Evolutionary conservation across 352 stramenopile species (phyloP).

Genomic region (Phytopythium litorale): DNA sequence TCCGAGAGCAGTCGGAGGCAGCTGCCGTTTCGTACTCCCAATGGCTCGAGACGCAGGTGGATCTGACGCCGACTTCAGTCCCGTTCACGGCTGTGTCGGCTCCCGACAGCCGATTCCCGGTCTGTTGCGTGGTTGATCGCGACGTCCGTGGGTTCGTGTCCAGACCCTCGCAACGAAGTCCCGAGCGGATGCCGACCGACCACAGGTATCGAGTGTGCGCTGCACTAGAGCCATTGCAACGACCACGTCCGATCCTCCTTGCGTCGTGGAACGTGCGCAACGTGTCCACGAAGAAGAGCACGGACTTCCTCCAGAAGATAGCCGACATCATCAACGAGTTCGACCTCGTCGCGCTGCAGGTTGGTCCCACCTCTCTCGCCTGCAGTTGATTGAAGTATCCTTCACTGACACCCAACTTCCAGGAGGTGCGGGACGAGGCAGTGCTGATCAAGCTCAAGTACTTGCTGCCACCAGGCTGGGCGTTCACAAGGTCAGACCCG

Average conservation of each 20-base stretch:
- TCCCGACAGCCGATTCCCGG: slow-evolving; percentile 2
- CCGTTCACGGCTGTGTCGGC: neutral
- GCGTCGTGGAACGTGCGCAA: slow-evolving; percentile 80
- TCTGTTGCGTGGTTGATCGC: slow-evolving; percentile 29
- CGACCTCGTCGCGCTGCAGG: slow-evolving; percentile 63
- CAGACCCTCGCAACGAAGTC: neutral
- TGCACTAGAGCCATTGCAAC: neutral
- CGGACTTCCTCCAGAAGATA: slow-evolving; percentile 38
- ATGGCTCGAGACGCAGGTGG: slow-evolving; percentile 1
- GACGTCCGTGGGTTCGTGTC: slow-evolving; percentile 29
- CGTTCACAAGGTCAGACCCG: slow-evolving; percentile 46
- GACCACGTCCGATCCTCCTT: slow-evolving; percentile 27
- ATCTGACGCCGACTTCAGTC: neutral
- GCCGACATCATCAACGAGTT: slow-evolving; percentile 45
- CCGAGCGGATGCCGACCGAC: neutral
- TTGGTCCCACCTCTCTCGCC: neutral
- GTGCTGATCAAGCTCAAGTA: slow-evolving; percentile 57
- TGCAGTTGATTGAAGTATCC: neutral
- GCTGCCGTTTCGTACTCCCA: neutral
- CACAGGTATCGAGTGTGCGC: slow-evolving; percentile 3
- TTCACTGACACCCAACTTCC: neutral
- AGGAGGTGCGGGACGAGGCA: slow-evolving; percentile 58
- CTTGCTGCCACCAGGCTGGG: slow-evolving; percentile 44
- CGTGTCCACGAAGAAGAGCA: slow-evolving; percentile 44
- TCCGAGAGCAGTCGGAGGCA: neutral